phyloP scores from a whole-genome alignment of 2,329 filamentous ascomycete genomes.

The Epichloe baconii region DNA sequence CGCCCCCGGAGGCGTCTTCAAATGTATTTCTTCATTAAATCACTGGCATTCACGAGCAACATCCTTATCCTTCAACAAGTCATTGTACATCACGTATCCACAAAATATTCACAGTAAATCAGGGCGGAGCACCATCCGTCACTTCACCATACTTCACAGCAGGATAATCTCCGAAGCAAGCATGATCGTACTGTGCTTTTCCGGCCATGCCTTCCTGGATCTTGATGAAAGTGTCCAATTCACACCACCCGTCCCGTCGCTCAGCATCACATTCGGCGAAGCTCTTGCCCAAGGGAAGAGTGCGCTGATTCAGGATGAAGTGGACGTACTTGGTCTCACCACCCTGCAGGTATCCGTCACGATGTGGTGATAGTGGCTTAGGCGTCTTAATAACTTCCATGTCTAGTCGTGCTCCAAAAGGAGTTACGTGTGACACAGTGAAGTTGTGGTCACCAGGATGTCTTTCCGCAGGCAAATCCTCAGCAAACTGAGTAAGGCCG shows the following conservation, averaged over 20 bases:
- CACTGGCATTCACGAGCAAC: too few species aligned
- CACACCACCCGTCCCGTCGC: constrained; percentile 65
- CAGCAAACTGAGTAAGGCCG: constrained; percentile 55
- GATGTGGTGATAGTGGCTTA: constrained; percentile 42
- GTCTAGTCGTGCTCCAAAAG: constrained; percentile 59
- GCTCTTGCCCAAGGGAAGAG: constrained; percentile 53
- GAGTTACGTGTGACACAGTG: constrained; percentile 53
- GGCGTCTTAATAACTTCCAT: constrained; percentile 62
- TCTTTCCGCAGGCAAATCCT: constrained; percentile 39
- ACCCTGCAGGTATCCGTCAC: constrained; percentile 39
- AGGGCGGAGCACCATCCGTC: constrained; percentile 23
- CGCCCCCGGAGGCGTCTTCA: too few species aligned
- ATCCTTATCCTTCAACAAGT: too few species aligned
- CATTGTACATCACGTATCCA: too few species aligned
- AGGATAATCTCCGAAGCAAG: constrained; percentile 47
- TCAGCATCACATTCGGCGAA: constrained; percentile 48
- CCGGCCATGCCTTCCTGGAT: constrained; percentile 46
- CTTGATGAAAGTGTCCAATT: constrained; percentile 53
- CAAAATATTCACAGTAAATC: background rate
- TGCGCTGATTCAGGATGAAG: constrained; percentile 63
- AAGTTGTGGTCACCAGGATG: constrained; percentile 48
- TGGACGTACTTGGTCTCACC: constrained; percentile 56
- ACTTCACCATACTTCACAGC: constrained; percentile 25
- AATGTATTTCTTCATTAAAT: too few species aligned
- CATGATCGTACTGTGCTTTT: constrained; percentile 47